Base-by-base conservation (phyloP, 306 rosid genomes). In the Trifolium repens region DNA sequence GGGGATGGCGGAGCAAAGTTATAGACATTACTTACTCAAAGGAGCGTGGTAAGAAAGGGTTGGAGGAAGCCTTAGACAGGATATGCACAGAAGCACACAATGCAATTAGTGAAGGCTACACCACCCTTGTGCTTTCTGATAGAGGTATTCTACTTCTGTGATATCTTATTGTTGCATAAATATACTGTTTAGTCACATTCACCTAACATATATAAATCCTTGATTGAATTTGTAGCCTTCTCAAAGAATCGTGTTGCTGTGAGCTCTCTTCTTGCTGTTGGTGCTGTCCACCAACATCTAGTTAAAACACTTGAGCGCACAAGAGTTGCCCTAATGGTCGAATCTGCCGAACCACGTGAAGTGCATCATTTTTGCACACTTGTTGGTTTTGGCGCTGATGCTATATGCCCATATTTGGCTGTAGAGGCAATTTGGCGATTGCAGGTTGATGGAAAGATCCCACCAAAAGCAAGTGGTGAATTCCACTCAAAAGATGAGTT, bases 301-400 rank as follows among this genome's bases (percentile, higher is more conserved):
- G 99, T 96, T 65, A 96, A 84, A 84, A 88, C 86, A 54, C 93
- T 89, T 32, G 98, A 90, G 82, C 99, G 99, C 72, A 92, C 99
- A 16, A 88, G 86, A 83, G 98, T 90, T 80, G 99, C 97, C 67
- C 81, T 96, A 83, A 88, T 92, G 62, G 82, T 96, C 67, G 99
- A 96, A 88, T 90, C 99, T 81, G 99, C 99, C 2, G 99, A 92
- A 82, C 97, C 99, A 39, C 97, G 99, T 39, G 99, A 96, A 84
- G 97, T 96, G 69, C 99, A 96, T 71, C 99, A 96, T 85, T 96
- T 96, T 88, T 96, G 99, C 77, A 90, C 99, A 2, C 88, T 96
- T 67, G 91, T 96, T 81, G 99, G 99, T 53, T 96, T 86, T 58
- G 99, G 99, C 32, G 99, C 96, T 19, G 99, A 96, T 88, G 98